Evolutionary conservation across 768 basidiomycete genomes (phyloP).

Genomic region (Pulveroboletus sp.): DNA sequence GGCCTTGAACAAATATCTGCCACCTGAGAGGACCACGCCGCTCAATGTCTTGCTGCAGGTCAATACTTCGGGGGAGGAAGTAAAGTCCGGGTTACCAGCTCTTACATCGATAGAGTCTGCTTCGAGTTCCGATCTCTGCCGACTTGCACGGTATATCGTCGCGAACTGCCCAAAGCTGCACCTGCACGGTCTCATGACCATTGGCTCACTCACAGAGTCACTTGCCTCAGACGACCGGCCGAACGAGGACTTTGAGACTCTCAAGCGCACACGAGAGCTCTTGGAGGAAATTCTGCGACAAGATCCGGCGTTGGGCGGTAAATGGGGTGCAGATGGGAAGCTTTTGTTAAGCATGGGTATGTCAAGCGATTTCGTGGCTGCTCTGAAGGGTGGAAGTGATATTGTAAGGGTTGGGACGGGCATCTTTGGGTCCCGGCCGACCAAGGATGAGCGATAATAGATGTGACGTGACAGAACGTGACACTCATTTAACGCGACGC

Average conservation of each 20-base stretch:
- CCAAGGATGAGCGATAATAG: constrained; percentile 35
- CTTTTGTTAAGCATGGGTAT: constrained; percentile 90
- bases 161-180: constrained; percentile 66
- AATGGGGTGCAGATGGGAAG: constrained; percentile 49
- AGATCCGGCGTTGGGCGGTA: constrained; percentile 18
- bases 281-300: constrained; percentile 44
- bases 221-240: constrained; percentile 37
- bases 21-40: constrained; percentile 47
- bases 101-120: constrained; percentile 36
- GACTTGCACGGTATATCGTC: constrained; percentile 69
- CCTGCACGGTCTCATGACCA: constrained; percentile 93
- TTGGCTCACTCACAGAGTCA: constrained; percentile 78
- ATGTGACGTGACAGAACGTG: constrained; percentile 26
- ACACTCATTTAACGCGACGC: constrained; percentile 32
- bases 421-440: constrained; percentile 74
- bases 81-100: constrained; percentile 81
- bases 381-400: constrained; percentile 77
- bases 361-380: constrained; percentile 91
- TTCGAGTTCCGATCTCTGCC: constrained; percentile 46
- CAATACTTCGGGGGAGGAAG: constrained; percentile 91
- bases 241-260: constrained; percentile 70
- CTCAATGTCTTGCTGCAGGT: constrained; percentile 87
- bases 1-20: constrained; percentile 70
- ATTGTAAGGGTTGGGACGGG: constrained; percentile 88
- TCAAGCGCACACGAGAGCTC: constrained; percentile 59